Percentiles rank a stretch among this genome's conserved stretches.
Evolutionary conservation across 2,329 filamentous ascomycete species (phyloP).

Genomic region (Ophiostoma ulmi): DNA sequence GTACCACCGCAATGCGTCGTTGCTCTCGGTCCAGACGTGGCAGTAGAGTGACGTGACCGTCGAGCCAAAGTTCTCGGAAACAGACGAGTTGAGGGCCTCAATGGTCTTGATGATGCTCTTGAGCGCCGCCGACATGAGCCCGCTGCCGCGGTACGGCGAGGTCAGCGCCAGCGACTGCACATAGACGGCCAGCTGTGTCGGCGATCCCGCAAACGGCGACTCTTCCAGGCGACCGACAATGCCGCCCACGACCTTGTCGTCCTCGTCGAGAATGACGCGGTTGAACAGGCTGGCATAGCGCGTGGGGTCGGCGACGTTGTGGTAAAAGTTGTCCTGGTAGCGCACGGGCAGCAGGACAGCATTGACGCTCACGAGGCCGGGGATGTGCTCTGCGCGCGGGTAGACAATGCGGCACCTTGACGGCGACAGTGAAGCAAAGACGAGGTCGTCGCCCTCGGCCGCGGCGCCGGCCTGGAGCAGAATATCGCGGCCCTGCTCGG

Average conservation of each 20-base stretch:
- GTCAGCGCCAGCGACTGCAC: conserved; percentile 60
- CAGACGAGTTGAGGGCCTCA: conserved; percentile 31
- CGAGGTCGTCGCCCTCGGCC: conserved; percentile 17
- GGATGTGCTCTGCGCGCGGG: conserved; percentile 45
- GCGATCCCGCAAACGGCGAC: conserved; percentile 15
- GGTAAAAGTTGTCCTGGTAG: conserved; percentile 62
- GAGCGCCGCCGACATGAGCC: conserved; percentile 54
- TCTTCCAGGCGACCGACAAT: conserved; percentile 59
- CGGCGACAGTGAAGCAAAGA: conserved; percentile 19
- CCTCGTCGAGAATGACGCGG: conserved; percentile 51
- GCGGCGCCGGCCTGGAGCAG: conserved; percentile 23
- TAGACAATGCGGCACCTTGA: conserved; percentile 27
- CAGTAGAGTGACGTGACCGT: conserved; percentile 45
- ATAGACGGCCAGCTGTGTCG: conserved; percentile 48
- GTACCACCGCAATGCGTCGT: conserved; percentile 61
- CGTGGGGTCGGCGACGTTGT: conserved; percentile 46
- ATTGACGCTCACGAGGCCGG: conserved; percentile 59
- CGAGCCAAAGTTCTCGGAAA: neutral
- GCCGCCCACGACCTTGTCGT: conserved; percentile 49
- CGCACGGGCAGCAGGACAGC: conserved; percentile 58
- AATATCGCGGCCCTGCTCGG: conserved; percentile 26
- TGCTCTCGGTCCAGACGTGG: conserved; percentile 64
- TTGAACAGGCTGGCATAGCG: conserved; percentile 49
- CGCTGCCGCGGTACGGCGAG: conserved; percentile 57
- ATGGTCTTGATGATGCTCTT: conserved; percentile 47